phyloP scores from a whole-genome alignment of 768 basidiomycete species.

The Hygrocybe coccinea region DNA sequence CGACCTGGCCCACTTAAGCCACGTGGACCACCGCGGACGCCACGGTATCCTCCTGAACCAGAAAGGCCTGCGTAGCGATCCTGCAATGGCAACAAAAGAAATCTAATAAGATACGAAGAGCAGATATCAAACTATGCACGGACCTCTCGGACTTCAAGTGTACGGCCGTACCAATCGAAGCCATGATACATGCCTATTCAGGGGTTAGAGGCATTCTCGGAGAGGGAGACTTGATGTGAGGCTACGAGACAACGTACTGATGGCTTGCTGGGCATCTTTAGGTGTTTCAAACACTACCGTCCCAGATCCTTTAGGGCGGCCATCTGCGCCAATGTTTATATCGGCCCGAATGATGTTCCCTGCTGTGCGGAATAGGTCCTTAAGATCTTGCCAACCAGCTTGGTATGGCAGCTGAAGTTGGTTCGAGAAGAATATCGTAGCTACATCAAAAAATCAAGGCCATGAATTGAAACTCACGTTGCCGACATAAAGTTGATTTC shows the following conservation, averaged over 20 bases:
- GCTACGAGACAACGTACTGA: conserved; percentile 55
- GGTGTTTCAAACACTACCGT: conserved; percentile 92
- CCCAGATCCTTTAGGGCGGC: conserved; percentile 93
- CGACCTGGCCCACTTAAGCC: conserved; percentile 45
- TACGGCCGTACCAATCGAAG: conserved; percentile 94
- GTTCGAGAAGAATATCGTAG: conserved; percentile 5
- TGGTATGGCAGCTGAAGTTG: conserved; percentile 77
- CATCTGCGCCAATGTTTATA: conserved; percentile 89
- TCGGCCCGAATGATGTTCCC: conserved; percentile 95
- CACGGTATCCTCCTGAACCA: conserved; percentile 54
- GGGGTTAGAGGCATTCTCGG: neutral
- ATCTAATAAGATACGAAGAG: neutral
- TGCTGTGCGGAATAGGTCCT: conserved; percentile 93
- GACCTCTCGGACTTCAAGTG: conserved; percentile 94
- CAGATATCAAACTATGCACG: conserved; percentile 12
- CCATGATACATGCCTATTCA: conserved; percentile 88
- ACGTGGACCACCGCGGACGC: conserved; percentile 33
- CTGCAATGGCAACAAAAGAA: conserved; percentile 30
- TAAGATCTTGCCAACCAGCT: conserved; percentile 98
- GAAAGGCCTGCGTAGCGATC: conserved; percentile 86
- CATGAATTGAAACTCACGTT: conserved; percentile 58
- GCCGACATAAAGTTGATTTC: conserved; percentile 89
- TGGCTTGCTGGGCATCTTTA: conserved; percentile 87
- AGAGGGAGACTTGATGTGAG: neutral
- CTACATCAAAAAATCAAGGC: neutral